Evolutionary conservation across 257 asterid genomes (phyloP), one percentile per base, ranked within the genome.

Genomic region (Ophiorrhiza pumila): DNA sequence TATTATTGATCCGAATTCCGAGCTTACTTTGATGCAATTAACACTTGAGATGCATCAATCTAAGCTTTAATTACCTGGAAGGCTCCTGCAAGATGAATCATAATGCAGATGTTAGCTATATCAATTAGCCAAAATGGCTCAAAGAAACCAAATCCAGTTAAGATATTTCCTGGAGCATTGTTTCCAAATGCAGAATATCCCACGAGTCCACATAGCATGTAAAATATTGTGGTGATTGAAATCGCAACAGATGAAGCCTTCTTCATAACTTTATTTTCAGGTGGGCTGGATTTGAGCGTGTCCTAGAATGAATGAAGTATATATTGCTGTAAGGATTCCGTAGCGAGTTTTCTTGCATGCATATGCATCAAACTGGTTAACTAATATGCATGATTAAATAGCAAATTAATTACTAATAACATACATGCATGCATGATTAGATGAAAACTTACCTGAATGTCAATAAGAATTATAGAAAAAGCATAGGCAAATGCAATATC

Each of bases 131-230:
- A 91, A 46, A 80, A 85, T 0, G 97, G 93, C 20, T 91, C 96
- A 8, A 77, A 89, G 85, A 91, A 91, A 25, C 93, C 96, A 31
- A 84, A 89, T 7, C 93, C 96, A 7, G 96, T 89, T 41, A 91
- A 80, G 42, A 91, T 85, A 74, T 91, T 91, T 23, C 97, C 97
- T 23, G 93, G 93, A 12, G 96, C 92, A 6, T 83, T 61, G 82
- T 83, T 76, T 35, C 97, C 97, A 34, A 91, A 89, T 4, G 97
- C 96, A 23, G 87, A 90, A 65, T 89, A 91, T 4, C 97, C 97
- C 31, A 82, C 5, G 20, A 83, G 57, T 25, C 93, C 96, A 67
- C 91, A 88, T 1, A 76, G 68, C 77, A 82, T 76, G 81, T 91
- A 91, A 71, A 88, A 91, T 1, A 71, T 0, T 7, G 93, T 82